Evolutionary conservation across 345 rosid species (phyloP).

Genomic region (Orychophragmus violaceus): DNA sequence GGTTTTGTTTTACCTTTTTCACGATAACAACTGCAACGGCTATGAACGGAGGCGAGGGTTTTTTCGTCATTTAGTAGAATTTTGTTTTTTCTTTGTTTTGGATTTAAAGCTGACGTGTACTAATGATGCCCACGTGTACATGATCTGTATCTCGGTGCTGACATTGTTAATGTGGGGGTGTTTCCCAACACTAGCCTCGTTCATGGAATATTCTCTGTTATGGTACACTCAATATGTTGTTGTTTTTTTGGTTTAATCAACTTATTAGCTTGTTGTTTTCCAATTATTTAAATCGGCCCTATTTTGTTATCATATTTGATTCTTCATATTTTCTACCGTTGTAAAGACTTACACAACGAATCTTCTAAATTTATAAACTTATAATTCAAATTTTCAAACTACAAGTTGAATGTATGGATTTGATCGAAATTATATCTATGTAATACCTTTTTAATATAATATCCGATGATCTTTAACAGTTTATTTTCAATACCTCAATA

Average conservation of each 20-base stretch:
- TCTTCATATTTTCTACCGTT: constrained; percentile 25
- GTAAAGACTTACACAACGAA: constrained; percentile 15
- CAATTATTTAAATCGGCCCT: background rate
- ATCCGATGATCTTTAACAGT: too few relatives aligned
- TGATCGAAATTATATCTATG: background rate
- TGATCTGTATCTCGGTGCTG: constrained; percentile 17
- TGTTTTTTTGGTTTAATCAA: background rate
- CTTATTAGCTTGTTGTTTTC: background rate
- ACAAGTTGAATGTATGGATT: background rate
- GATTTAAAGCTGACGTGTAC: constrained; percentile 4
- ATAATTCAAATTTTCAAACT: background rate
- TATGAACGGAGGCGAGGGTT: constrained; percentile 25
- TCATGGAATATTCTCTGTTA: constrained; percentile 31
- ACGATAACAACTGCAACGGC: constrained; percentile 25
- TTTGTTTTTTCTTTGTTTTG: background rate
- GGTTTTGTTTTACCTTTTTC: background rate
- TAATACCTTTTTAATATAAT: too few relatives aligned
- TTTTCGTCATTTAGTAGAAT: background rate
- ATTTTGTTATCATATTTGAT: background rate
- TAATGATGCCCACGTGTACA: constrained; percentile 21
- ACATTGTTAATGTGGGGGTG: constrained; percentile 16
- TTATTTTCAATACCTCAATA: background rate
- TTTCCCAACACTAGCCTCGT: constrained; percentile 29
- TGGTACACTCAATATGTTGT: constrained; percentile 27
- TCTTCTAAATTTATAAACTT: constrained; percentile 2